Evolutionary conservation across 2,329 filamentous ascomycete species (phyloP), one percentile per base, ranked within the genome.

Genomic region (Colletotrichum horii): DNA sequence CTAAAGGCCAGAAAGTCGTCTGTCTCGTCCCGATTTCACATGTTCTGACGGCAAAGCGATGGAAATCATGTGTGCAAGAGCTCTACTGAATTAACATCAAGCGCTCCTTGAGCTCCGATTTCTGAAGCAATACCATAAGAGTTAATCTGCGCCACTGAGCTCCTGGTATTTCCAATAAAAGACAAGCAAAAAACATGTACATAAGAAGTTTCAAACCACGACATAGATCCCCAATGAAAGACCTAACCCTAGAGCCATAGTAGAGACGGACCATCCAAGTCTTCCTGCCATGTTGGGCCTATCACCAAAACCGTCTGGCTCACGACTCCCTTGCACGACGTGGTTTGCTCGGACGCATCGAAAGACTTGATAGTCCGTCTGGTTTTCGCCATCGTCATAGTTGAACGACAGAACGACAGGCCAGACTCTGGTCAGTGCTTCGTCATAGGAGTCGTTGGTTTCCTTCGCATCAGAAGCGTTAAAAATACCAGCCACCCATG

Each of bases 321-420:
- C 28, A 22, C 43, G 61, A 24, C 68, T 70, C n/a, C 58, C 68
- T 14, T 32, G 34, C 15, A 38, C 32, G 24, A 58, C 32, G 22
- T 71, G 6, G 19, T 71, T 58, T 32, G 61, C 61, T 14, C 61
- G 61, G 30, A 71, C 61, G 32, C 69, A 71, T 12, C 60, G 60
- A 19, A 66, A 71, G 2, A 66, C 48, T 3, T 34, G 30, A 11
- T 71, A 66, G 15, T 66, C 28, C 7, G 61, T 56, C 6, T 14
- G 11, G 3, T 14, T 30, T 5, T 58, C 48, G 2, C 30, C 61
- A 15, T 66, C 48, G 14, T 56, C 34, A 3, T 66, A 71, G 16
- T 19, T 30, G 32, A 38, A 66, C n/a, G 38, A 19, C 6, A 71
- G 22, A 30, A 71, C 19, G 1, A 71, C 60, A 5, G 43, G 69